Evolutionary conservation across 2,329 filamentous ascomycete genomes (phyloP).

Genomic region (Phaeosphaeria sp.): DNA sequence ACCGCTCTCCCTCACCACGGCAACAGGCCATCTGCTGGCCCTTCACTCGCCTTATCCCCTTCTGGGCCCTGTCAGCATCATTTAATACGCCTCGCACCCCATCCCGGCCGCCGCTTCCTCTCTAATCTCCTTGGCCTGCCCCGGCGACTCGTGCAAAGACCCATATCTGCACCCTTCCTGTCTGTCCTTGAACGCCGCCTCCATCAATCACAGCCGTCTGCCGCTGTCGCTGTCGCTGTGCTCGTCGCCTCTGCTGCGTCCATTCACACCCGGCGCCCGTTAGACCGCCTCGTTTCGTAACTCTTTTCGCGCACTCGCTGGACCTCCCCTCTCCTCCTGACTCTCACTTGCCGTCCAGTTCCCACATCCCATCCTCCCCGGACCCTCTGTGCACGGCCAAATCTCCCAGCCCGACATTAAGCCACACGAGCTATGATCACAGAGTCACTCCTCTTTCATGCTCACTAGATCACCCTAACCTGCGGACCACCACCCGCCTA

Average conservation of each 20-base stretch:
- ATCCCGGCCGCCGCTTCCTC: conserved; percentile 41
- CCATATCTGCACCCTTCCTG: conserved; percentile 34
- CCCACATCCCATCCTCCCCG: conserved; percentile 44
- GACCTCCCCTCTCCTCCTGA: conserved; percentile 29
- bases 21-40: conserved; percentile 47
- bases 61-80: conserved; percentile 40
- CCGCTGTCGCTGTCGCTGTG: conserved; percentile 24
- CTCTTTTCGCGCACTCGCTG: conserved; percentile 20
- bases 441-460: conserved; percentile 46
- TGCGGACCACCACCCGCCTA: conserved; percentile 50
- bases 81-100: conserved; percentile 42
- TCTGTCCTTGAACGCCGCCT: conserved; percentile 28
- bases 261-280: conserved; percentile 29
- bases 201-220: conserved; percentile 37
- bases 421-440: conserved; percentile 48
- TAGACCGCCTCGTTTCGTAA: conserved; percentile 31
- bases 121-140: conserved; percentile 46
- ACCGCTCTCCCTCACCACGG: conserved; percentile 48
- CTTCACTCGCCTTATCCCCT: conserved; percentile 31
- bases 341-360: conserved; percentile 26
- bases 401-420: conserved; percentile 45
- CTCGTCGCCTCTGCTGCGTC: conserved; percentile 26
- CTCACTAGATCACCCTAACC: conserved; percentile 48
- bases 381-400: conserved; percentile 44
- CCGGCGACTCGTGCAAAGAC: conserved; percentile 47